Percentiles rank a stretch among this genome's conserved stretches.
These are phyloP conservation scores for Coniochaeta ligniaria DNA, from an alignment of 2,329 filamentous ascomycete species.

Conservation along the genomic window DNA sequence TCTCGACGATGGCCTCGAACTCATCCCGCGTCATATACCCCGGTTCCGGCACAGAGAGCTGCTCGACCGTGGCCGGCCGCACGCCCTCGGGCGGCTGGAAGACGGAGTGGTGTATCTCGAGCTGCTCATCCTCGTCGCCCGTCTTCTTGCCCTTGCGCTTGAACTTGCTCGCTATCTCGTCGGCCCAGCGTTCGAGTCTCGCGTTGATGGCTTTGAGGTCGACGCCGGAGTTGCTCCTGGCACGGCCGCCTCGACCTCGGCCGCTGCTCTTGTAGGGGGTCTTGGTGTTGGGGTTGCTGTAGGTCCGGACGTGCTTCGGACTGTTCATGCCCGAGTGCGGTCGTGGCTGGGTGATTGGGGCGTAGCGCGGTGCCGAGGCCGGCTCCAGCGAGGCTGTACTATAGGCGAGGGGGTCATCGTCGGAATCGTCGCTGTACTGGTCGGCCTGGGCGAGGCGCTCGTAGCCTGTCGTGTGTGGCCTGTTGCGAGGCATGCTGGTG, in stretches of 20 bases:
- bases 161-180: conserved; percentile 96
- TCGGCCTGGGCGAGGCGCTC: conserved; percentile 79
- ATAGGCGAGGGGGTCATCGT: conserved; percentile 51
- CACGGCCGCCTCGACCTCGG: conserved; percentile 36
- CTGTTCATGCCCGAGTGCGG: conserved; percentile 54
- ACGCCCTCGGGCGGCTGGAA: conserved; percentile 90
- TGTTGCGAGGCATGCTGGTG: conserved; percentile 12
- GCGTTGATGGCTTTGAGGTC: conserved; percentile 99
- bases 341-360: conserved; percentile 53
- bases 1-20: conserved; percentile 85
- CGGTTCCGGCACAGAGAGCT: conserved; percentile 55
- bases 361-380: conserved; percentile 53
- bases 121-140: conserved; percentile 69
- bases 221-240: conserved; percentile 74
- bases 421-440: conserved; percentile 64
- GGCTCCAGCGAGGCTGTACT: conserved; percentile 47
- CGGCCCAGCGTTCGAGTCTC: conserved; percentile 89
- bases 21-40: conserved; percentile 68
- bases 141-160: conserved; percentile 77
- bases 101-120: conserved; percentile 96
- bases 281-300: not conserved
- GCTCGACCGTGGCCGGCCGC: conserved; percentile 69
- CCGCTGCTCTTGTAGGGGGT: not conserved
- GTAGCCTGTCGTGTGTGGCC: conserved; percentile 72
- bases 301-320: conserved; percentile 26